Conservation (phyloP, 805 yeast genomes). For the Nakazawaea ishiwadae region DNA sequence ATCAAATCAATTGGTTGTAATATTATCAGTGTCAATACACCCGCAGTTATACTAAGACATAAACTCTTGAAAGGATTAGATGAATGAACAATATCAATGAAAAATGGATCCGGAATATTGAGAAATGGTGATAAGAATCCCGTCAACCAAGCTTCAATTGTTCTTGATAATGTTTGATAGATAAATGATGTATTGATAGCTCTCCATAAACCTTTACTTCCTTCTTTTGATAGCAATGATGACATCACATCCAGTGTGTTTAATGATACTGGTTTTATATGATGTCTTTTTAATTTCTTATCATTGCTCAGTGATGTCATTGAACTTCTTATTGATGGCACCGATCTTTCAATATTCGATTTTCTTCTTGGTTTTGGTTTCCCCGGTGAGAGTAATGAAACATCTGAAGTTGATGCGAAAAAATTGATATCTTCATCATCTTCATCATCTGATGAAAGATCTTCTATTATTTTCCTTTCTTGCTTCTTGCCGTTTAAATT, state of each 20-base stretch:
- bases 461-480: conserved; percentile 4
- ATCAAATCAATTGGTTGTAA: conserved; percentile 81
- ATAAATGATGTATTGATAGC: conserved; percentile 79
- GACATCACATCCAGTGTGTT: conserved; percentile 65
- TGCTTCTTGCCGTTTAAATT: conserved; percentile 18
- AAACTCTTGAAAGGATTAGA: conserved; percentile 71
- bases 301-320: not conserved
- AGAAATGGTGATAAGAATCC: conserved; percentile 80
- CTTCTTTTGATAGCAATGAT: conserved; percentile 63
- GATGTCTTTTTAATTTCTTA: conserved; percentile 15
- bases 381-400: conserved; percentile 10
- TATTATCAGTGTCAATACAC: conserved; percentile 65
- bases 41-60: conserved; percentile 62
- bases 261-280: conserved; percentile 52
- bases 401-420: conserved; percentile 25
- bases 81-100: conserved; percentile 77
- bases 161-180: conserved; percentile 65
- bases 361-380: conserved; percentile 16
- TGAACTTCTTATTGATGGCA: conserved; percentile 12
- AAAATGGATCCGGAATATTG: conserved; percentile 84
- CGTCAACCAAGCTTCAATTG: conserved; percentile 88
- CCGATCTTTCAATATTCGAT: conserved; percentile 25
- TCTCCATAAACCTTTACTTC: conserved; percentile 65
- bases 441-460: conserved; percentile 12
- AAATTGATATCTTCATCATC: conserved; percentile 33